Evolutionary conservation across 2,329 filamentous ascomycete species (phyloP).

Genomic region (Colletotrichum ledebouriae): DNA sequence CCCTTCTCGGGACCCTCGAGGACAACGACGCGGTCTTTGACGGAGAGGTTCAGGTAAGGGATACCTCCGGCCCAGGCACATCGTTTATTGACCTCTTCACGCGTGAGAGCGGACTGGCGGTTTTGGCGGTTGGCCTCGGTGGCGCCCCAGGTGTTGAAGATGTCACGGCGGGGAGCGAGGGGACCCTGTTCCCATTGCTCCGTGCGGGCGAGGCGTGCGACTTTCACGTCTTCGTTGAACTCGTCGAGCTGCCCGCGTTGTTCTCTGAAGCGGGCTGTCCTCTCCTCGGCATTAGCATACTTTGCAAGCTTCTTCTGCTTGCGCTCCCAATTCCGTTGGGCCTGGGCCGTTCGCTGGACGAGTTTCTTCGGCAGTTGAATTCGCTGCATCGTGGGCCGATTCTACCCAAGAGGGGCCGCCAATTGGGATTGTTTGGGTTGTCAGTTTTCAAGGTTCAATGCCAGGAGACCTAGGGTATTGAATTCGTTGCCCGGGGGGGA

Average conservation of each 20-base stretch:
- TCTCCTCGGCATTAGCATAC: slow-evolving; percentile 47
- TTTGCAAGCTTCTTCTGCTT: slow-evolving; percentile 58
- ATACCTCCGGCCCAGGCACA: slow-evolving; percentile 69
- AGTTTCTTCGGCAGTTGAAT: too few relatives aligned
- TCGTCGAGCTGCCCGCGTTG: slow-evolving; percentile 53
- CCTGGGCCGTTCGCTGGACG: slow-evolving; percentile 68
- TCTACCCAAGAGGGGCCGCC: slow-evolving; percentile 3
- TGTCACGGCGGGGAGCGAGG: slow-evolving; percentile 81
- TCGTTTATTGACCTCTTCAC: slow-evolving; percentile 56
- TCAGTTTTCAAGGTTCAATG: too few relatives aligned
- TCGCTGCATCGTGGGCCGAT: slow-evolving; percentile 60
- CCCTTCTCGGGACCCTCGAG: slow-evolving; percentile 84
- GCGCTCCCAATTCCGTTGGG: slow-evolving; percentile 73
- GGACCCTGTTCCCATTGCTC: slow-evolving; percentile 86
- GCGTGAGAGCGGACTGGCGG: slow-evolving; percentile 51
- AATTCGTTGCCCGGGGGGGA: background rate
- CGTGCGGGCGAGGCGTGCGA: slow-evolving; percentile 65
- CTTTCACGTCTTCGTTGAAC: slow-evolving; percentile 45
- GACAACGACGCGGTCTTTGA: slow-evolving; percentile 85
- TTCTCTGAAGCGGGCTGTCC: slow-evolving; percentile 51
- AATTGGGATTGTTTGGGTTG: slow-evolving; percentile 3
- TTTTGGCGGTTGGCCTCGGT: slow-evolving; percentile 51
- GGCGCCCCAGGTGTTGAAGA: slow-evolving; percentile 73
- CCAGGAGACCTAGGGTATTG: background rate
- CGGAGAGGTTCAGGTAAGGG: slow-evolving; percentile 71